Base-by-base conservation (phyloP, 805 yeast genomes). In the Nadsonia fulvescens region DNA sequence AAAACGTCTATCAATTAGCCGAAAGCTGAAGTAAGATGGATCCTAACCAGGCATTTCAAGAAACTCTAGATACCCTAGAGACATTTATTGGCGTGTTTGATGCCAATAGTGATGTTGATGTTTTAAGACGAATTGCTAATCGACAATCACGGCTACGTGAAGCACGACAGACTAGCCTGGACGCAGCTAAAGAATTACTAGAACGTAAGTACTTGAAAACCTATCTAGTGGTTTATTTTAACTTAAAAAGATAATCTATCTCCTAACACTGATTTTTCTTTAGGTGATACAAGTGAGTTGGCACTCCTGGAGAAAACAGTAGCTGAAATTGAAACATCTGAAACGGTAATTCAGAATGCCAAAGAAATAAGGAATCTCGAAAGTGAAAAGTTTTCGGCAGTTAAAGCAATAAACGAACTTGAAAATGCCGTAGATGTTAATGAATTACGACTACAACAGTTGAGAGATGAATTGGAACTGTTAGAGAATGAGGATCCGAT, bases 331-430 rank as follows among this genome's bases (percentile, higher is more conserved):
- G 24, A 27, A 8, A 32, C 29, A 7, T 36, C 43, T 1, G 23
- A 23, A 5, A 22, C 29, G 14, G 29, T 27, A 17, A 22, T 17
- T 6, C 36, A 35, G 17, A 22, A 31, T 10, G 12, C 35, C 3
- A 32, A 34, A 19, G 33, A 29, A 11, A 19, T 39, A 5, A 25
- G 23, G 10, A 32, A 37, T 22, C 32, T 42, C 15, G 47, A 42
- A 18, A 32, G 35, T 9, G 42, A 42, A 12, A 42, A 42, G 31
- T 36, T 40, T 21, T n/a, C 34, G 6, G 28, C 39, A n/a, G 47
- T 43, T 5, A 39, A 41, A 24, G 22, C 39, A 5, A 37, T 42
- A 13, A 42, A 41, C 22, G 47, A 42, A 15, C 34, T 42, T 16
- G 47, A 42, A 22, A 29, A 37, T 20, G 23, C 34, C 5, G 30